Conservation (phyloP, 1,284 basidiomycete genomes). For the Ustilago hordei region DNA sequence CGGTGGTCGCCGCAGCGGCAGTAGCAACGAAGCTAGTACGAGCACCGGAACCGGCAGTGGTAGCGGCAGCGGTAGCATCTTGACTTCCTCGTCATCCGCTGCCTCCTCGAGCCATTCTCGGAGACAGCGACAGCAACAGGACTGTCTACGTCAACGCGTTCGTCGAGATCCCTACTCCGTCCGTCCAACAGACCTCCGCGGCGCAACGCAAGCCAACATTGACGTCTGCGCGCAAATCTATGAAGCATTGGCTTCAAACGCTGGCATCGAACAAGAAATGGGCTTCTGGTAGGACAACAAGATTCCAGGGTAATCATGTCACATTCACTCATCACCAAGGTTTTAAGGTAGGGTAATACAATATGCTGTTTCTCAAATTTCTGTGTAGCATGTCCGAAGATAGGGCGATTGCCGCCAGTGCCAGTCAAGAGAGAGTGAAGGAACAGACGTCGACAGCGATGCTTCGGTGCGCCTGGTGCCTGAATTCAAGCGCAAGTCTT, state of each 20-base stretch:
- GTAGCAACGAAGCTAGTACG: conserved; percentile 17
- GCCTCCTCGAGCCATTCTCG: conserved; percentile 13
- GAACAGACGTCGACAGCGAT: not conserved
- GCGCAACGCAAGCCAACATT: conserved; percentile 33
- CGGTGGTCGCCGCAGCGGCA: conserved; percentile 1
- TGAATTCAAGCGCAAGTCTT: no score
- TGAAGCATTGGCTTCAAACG: conserved; percentile 19
- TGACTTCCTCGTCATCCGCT: conserved; percentile 5
- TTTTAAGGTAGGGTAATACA: not conserved
- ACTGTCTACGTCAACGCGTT: conserved; percentile 1
- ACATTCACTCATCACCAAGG: not conserved
- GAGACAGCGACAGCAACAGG: not conserved
- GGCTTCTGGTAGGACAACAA: conserved; percentile 26
- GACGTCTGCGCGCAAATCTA: conserved; percentile 22
- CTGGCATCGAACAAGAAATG: conserved; percentile 27
- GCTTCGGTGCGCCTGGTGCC: not conserved
- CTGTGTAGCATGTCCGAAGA: not conserved
- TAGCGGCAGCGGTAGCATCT: not conserved
- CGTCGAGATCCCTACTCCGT: conserved; percentile 12
- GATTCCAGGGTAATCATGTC: not conserved
- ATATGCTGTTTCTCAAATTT: not conserved
- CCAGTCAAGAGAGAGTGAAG: not conserved
- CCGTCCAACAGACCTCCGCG: conserved; percentile 30
- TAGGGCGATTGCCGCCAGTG: no score
- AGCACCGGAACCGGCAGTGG: conserved; percentile 1